Base-by-base conservation (phyloP, 1,139 yeast species). In the Pichia sp. region DNA sequence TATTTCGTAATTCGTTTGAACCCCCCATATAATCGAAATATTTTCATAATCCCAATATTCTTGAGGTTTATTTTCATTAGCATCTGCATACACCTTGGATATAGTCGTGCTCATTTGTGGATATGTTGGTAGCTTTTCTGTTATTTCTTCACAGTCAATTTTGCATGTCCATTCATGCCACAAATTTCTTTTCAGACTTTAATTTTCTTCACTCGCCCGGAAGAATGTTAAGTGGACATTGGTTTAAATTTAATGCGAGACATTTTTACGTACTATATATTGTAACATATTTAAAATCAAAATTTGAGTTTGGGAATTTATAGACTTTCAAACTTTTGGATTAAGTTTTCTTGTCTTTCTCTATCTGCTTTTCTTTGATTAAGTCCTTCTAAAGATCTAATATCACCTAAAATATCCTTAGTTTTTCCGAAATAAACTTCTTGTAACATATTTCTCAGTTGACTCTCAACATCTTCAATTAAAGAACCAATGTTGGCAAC, bases 351-450 rank as follows among this genome's bases (percentile, higher is more conserved):
- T 30, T 78, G 84, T 53, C 60, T 71, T 38, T 52, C 51, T 44
- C 60, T 64, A 35, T 71, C 77, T 19, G 59, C 63, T 32, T 62
- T 64, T 49, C 67, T 67, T 6, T 59, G 63, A 6, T 62, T 57
- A 29, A 68, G 53, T 35, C 67, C 70, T 9, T 73, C 73, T 28
- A 73, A 58, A 9, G 81, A 71, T 55, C 95, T 71, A 53, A 86
- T 68, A 57, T 85, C 95, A 38, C 78, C 75, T 20, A 86, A 65
- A 40, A 89, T 80, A 58, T 89, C 96, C 57, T 86, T 80, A 28
- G 95, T 85, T 66, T 91, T 91, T 56, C 94, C 97, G 59, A 91
- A 91, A 61, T 91, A 91, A 22, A 91, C 97, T 50, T 87, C 95
- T 60, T 89, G 95, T 48, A 91, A 71, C 64, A 85, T 69, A 55